A percentile compares a stretch with the other conserved stretches of the same genome.
phyloP scores from a whole-genome alignment of 306 rosid species.

The Cucumis melo region DNA sequence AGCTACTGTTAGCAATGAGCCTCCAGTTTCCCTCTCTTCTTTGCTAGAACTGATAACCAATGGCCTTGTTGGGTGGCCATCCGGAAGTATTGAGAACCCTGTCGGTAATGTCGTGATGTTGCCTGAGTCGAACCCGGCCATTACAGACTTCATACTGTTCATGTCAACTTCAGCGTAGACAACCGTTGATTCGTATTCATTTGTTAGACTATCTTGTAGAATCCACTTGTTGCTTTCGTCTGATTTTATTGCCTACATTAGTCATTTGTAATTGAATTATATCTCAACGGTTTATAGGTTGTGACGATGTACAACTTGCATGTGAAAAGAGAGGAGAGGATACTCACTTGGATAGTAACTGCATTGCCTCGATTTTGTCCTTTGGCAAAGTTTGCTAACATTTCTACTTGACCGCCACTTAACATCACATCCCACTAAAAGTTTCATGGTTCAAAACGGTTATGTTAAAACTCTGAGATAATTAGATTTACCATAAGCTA shows the following conservation, averaged over 20 bases:
- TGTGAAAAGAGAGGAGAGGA: neutral
- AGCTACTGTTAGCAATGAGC: slow-evolving; percentile 76
- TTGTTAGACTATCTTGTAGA: slow-evolving; percentile 80
- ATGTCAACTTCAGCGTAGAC: slow-evolving; percentile 76
- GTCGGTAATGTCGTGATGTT: slow-evolving; percentile 59
- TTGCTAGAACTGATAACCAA: slow-evolving; percentile 56
- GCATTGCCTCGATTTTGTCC: slow-evolving; percentile 96
- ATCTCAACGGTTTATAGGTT: neutral
- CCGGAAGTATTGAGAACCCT: slow-evolving; percentile 80
- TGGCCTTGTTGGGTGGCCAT: slow-evolving; percentile 71
- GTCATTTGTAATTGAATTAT: neutral
- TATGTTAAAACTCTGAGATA: too few relatives aligned
- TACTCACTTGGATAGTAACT: slow-evolving; percentile 69
- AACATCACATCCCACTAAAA: slow-evolving; percentile 82
- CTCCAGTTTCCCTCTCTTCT: slow-evolving; percentile 60
- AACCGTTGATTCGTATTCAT: slow-evolving; percentile 69
- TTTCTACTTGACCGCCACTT: slow-evolving; percentile 46
- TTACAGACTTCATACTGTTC: slow-evolving; percentile 59
- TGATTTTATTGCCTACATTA: slow-evolving; percentile 46
- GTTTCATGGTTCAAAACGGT: neutral
- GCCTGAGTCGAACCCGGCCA: slow-evolving; percentile 79
- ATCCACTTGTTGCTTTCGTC: slow-evolving; percentile 71
- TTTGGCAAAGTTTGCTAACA: slow-evolving; percentile 67
- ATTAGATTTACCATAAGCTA: neutral
- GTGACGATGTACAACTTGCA: too few relatives aligned